A percentile compares a stretch with the other conserved stretches of the same genome.
These are phyloP conservation scores for Suillus alpinus DNA, from an alignment of 768 basidiomycete species.

Conservation along the genomic window DNA sequence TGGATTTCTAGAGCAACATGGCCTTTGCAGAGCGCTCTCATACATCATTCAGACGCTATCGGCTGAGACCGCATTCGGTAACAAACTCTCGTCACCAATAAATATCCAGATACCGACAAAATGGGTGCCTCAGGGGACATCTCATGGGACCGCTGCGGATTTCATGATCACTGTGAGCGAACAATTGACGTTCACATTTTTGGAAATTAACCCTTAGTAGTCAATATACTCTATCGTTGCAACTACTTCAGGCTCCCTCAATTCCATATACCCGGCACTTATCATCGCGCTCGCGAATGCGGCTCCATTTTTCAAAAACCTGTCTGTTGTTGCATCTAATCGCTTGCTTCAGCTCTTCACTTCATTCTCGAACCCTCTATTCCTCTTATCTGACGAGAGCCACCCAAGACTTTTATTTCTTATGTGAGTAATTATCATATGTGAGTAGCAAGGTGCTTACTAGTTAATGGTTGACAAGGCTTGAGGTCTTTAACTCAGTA, in stretches of 20 bases:
- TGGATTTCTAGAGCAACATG: constrained; percentile 71
- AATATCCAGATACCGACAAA: constrained; percentile 70
- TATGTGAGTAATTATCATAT: constrained; percentile 50
- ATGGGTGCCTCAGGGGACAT: constrained; percentile 68
- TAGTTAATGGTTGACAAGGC: constrained; percentile 47
- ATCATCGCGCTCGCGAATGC: constrained; percentile 88
- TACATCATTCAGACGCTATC: constrained; percentile 92
- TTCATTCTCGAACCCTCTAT: constrained; percentile 87
- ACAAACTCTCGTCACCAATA: constrained; percentile 62
- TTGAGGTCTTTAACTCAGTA: constrained; percentile 89
- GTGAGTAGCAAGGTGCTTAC: neutral
- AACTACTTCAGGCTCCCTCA: constrained; percentile 78
- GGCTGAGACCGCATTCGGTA: constrained; percentile 75
- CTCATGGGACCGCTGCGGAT: constrained; percentile 71
- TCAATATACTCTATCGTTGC: constrained; percentile 88
- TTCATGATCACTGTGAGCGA: constrained; percentile 79
- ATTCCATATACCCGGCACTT: constrained; percentile 87
- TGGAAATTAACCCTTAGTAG: constrained; percentile 36
- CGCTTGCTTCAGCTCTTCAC: constrained; percentile 85
- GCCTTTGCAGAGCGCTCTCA: constrained; percentile 82
- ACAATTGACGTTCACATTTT: constrained; percentile 2
- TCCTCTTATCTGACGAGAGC: constrained; percentile 90
- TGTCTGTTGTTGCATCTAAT: constrained; percentile 79
- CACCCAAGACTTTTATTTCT: constrained; percentile 92
- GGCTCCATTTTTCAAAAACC: constrained; percentile 80